Conservation (phyloP, 768 basidiomycete genomes). For the Agaricus subrufescens region DNA sequence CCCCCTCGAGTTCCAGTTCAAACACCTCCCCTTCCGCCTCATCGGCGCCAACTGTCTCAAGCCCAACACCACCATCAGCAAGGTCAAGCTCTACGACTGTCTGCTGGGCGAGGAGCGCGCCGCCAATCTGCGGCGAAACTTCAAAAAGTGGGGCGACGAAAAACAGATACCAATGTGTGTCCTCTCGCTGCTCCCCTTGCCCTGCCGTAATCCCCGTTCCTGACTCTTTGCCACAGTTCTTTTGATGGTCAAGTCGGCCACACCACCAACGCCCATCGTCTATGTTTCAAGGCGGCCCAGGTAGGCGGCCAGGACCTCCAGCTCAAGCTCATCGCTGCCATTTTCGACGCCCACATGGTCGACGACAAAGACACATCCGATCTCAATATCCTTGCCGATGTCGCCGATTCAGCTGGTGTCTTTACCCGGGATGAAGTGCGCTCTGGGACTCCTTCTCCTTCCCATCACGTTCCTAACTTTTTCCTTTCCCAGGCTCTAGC, state of each 20-base stretch:
- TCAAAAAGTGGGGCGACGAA: conserved; percentile 49
- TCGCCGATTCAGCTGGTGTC: conserved; percentile 50
- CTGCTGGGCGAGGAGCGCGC: conserved; percentile 48
- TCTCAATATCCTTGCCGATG: conserved; percentile 48
- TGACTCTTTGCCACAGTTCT: conserved; percentile 31
- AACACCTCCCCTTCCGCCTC: conserved; percentile 49
- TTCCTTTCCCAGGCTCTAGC: conserved; percentile 42
- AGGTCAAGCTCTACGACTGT: conserved; percentile 27
- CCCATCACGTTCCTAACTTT: neutral
- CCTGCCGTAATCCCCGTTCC: neutral
- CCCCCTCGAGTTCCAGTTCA: conserved; percentile 45
- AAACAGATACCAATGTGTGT: conserved; percentile 55
- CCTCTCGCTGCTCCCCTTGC: neutral
- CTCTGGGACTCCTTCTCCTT: conserved; percentile 7
- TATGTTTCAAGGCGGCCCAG: conserved; percentile 64
- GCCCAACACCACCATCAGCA: conserved; percentile 34
- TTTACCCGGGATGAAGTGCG: conserved; percentile 60
- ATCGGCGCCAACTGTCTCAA: conserved; percentile 34
- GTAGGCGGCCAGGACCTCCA: conserved; percentile 60
- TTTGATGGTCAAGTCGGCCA: conserved; percentile 59
- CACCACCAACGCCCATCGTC: conserved; percentile 67
- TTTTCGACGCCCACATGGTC: conserved; percentile 68
- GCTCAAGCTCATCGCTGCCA: conserved; percentile 44
- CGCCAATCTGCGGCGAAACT: conserved; percentile 31
- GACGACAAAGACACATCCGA: conserved; percentile 62